Evolutionary conservation across 2,329 filamentous ascomycete genomes (phyloP).

Genomic region (Nemania sp.): DNA sequence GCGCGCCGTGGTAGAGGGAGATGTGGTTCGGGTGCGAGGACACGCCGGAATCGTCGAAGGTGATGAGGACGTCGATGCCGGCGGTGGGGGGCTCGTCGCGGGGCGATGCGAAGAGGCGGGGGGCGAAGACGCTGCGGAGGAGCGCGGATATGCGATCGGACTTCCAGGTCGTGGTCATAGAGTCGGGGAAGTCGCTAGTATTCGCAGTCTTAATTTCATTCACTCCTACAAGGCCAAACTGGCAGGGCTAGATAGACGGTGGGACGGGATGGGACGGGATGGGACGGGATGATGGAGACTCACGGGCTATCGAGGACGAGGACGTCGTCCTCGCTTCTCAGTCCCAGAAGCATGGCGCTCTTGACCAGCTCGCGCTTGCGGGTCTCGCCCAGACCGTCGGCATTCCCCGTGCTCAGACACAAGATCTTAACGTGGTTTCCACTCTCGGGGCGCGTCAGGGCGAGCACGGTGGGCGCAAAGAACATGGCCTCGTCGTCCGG

Average conservation of each 20-base stretch:
- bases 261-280: neutral
- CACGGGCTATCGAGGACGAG: conserved; percentile 85
- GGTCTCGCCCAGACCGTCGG: conserved; percentile 85
- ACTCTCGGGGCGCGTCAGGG: conserved; percentile 81
- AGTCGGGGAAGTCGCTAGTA: conserved; percentile 80
- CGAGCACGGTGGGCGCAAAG: conserved; percentile 88
- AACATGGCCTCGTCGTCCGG: conserved; percentile 99
- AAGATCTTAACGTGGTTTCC: conserved; percentile 95
- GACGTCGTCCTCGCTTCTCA: conserved; percentile 81
- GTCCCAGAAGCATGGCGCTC: conserved; percentile 80
- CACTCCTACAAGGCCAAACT: too few relatives aligned
- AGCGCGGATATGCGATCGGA: conserved; percentile 75
- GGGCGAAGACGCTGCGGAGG: conserved; percentile 79
- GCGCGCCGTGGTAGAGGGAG: conserved; percentile 85
- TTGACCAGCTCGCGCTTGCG: conserved; percentile 86
- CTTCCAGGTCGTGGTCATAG: conserved; percentile 85
- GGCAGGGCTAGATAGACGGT: too few relatives aligned
- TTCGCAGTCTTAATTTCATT: conserved; percentile 11
- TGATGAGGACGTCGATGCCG: conserved; percentile 84
- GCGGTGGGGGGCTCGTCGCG: conserved; percentile 56
- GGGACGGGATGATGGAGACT: too few relatives aligned
- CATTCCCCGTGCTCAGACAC: conserved; percentile 89
- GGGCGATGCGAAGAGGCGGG: conserved; percentile 60
- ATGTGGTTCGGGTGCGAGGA: conserved; percentile 95
- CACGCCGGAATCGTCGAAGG: conserved; percentile 86